Evolutionary conservation across 208 protist species (phyloP).

Genomic region (Histomonas meleagridis): DNA sequence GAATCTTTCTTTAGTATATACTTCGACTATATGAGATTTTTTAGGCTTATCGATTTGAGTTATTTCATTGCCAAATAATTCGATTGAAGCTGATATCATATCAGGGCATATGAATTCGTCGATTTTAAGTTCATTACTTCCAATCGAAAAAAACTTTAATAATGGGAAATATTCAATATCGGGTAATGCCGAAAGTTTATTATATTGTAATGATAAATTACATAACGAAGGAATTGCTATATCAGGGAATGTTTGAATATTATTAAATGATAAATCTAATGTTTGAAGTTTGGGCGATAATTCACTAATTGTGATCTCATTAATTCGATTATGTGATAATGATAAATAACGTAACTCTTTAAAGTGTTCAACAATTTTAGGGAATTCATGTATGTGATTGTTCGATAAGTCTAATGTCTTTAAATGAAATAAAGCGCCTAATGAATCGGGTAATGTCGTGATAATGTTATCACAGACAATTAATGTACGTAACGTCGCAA

Average conservation of each 20-base stretch:
- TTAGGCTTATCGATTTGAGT: neutral
- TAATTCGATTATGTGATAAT: neutral
- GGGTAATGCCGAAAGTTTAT: neutral
- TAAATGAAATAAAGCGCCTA: neutral
- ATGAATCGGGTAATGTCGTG: neutral
- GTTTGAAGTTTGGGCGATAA: neutral
- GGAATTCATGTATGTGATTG: neutral
- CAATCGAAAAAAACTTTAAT: neutral
- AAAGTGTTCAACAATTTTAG: neutral
- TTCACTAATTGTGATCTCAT: neutral
- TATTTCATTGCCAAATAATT: neutral
- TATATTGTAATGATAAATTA: neutral
- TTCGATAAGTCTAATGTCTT: neutral
- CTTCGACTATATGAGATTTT: neutral
- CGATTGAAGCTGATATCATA: neutral
- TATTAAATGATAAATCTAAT: neutral
- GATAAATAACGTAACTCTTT: neutral
- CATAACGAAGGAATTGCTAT: neutral
- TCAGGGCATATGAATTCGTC: no score
- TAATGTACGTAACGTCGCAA: neutral
- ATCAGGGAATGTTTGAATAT: neutral
- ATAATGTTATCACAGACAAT: neutral
- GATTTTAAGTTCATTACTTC: neutral
- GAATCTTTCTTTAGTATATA: neutral
- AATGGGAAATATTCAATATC: neutral